Percentiles rank a stretch among this genome's conserved stretches.
Conservation (phyloP, 2,329 filamentous ascomycete genomes). For the Phoma sp. region DNA sequence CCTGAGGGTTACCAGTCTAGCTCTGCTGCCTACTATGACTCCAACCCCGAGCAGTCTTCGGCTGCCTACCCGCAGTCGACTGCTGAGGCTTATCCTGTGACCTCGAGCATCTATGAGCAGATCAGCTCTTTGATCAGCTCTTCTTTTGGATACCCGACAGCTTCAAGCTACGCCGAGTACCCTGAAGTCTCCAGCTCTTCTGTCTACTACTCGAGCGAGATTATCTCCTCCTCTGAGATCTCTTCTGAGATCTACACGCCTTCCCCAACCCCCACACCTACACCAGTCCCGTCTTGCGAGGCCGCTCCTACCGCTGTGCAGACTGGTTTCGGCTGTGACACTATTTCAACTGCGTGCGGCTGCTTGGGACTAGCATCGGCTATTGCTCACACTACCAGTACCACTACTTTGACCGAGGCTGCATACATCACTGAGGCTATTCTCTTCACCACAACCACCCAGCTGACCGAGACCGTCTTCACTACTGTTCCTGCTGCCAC, state of each 20-base stretch:
- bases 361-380: conserved; percentile 20
- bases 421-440: conserved; percentile 6
- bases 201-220: conserved; percentile 5
- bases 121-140: conserved; percentile 17
- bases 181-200: conserved; percentile 2
- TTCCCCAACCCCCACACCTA: conserved; percentile 9
- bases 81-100: conserved; percentile 8
- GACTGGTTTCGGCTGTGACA: conserved; percentile 12
- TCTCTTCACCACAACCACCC: conserved; percentile 4
- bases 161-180: conserved; percentile 3
- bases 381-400: conserved; percentile 7
- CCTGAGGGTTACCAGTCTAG: neutral
- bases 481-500: conserved; percentile 8
- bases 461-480: conserved; percentile 9
- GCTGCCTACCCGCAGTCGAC: neutral
- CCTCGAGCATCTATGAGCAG: conserved; percentile 17
- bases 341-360: conserved; percentile 14
- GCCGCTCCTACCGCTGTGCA: conserved; percentile 18
- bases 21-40: conserved; percentile 2
- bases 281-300: conserved; percentile 13
- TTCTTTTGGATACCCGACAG: conserved; percentile 3
- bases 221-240: neutral
- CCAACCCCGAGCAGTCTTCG: neutral
- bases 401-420: conserved; percentile 11
- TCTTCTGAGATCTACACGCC: conserved; percentile 12